Percentiles rank a stretch among this genome's conserved stretches.
Evolutionary conservation across 495 filamentous ascomycete species (phyloP).

Genomic region (Achaetomiella virescens): DNA sequence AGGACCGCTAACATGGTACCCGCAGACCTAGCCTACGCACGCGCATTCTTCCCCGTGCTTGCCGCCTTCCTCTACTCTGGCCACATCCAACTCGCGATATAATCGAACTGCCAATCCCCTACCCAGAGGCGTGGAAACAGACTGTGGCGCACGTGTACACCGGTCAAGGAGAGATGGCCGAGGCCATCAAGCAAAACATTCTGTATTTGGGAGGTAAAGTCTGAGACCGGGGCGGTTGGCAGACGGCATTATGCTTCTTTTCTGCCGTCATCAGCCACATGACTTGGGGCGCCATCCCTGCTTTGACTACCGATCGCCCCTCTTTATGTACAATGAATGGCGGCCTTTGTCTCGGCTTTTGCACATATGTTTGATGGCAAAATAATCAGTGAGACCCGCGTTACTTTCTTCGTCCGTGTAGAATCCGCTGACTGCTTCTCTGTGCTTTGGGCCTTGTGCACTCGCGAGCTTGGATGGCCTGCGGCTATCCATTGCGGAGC

Average conservation of each 20-base stretch:
- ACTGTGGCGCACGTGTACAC: slow-evolving; percentile 49
- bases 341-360: not conserved
- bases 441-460: not conserved
- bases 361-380: not conserved
- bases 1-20: slow-evolving; percentile 2
- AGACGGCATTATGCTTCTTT: slow-evolving; percentile 1
- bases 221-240: slow-evolving; percentile 17
- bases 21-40: slow-evolving; percentile 47
- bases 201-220: slow-evolving; percentile 46
- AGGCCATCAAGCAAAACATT: slow-evolving; percentile 45
- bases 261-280: slow-evolving; percentile 12
- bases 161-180: slow-evolving; percentile 40
- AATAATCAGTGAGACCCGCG: not conserved
- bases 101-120: slow-evolving; percentile 50
- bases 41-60: slow-evolving; percentile 44
- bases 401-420: not conserved
- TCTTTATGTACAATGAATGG: slow-evolving; percentile 10
- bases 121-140: slow-evolving; percentile 46
- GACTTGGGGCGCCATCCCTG: slow-evolving; percentile 9
- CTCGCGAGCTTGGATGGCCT: not conserved
- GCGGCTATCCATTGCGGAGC: not conserved
- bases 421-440: not conserved
- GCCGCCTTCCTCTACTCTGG: slow-evolving; percentile 46
- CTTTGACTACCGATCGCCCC: not conserved
- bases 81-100: slow-evolving; percentile 45